Base-by-base conservation (phyloP, 192 early-diverging fungal species). In the Podila horticola region DNA sequence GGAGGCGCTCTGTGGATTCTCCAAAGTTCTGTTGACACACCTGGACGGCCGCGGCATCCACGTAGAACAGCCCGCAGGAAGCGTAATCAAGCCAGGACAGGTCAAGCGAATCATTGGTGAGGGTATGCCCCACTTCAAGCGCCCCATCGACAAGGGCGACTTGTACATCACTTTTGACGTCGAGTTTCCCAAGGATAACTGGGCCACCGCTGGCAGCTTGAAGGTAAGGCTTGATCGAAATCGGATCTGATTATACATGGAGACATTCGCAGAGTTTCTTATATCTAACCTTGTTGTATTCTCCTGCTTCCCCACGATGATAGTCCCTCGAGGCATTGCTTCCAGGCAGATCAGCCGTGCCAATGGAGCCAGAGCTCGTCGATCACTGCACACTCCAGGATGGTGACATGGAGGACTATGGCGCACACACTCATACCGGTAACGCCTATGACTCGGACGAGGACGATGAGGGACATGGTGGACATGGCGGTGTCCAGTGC, bases 1-100 rank as follows among this genome's bases (percentile, higher is more conserved):
- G 1, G 97, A 97, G 63, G 97, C 97, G 0, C 89, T 99, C 15
- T 94, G 93, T 58, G 98, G 98, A 72, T 97, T 98, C 74, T 88
- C 91, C 22, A 93, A 91, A 59, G 84, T 91, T 24, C 79, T 95
- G 71, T 33, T 98, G 33, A 90, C 85, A 19, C 96, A 99, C 76
- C 67, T 99, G 26, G 97, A 99, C 66, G 95, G 96, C 69, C 91
- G 95, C 22, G 90, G 91, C 12, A 85, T 99, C 24, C 82, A 93
- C 60, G 93, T 99, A 38, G 92, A 87, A 34, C 95, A 97, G 65
- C 87, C 92, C 28, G 89, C 94, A 17, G 96, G 96, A 17, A 88
- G 91, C 57, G 92, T 94, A 26, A 93, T 99, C 66, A 91, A 90
- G 71, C 97, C 97, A 24, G 95, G 94, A 36, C 91, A 95, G 24